Conservation (phyloP, 1,284 basidiomycete species). For the Gymnopus androsaceus region DNA sequence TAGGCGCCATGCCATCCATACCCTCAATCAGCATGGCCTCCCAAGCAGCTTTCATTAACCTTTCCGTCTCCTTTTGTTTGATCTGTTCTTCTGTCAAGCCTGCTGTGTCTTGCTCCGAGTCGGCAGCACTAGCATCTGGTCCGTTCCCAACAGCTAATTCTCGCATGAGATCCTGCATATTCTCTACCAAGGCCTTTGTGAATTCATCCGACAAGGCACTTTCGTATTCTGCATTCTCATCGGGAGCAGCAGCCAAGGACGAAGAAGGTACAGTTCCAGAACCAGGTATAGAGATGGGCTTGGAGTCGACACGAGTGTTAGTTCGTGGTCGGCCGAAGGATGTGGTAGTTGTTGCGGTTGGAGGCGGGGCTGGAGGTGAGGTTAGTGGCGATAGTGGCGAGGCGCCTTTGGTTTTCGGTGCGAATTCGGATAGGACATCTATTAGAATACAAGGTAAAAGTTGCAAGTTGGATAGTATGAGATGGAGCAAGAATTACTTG, state of each 20-base stretch:
- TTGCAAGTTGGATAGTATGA: constrained; percentile 12
- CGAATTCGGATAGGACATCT: constrained; percentile 63
- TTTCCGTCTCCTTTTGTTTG: constrained; percentile 42
- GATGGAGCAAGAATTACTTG: background rate
- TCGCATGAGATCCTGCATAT: constrained; percentile 85
- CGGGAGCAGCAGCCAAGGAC: background rate
- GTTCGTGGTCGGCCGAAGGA: constrained; percentile 31
- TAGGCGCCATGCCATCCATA: constrained; percentile 48
- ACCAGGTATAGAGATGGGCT: constrained; percentile 37
- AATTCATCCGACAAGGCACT: constrained; percentile 55
- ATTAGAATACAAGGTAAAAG: constrained; percentile 4
- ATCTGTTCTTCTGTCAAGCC: constrained; percentile 26
- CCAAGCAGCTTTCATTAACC: constrained; percentile 66
- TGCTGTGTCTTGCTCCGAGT: constrained; percentile 18
- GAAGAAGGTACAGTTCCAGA: constrained; percentile 21
- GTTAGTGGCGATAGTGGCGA: constrained; percentile 28
- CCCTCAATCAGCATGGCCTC: constrained; percentile 76
- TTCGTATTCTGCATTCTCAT: constrained; percentile 35
- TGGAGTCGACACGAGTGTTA: constrained; percentile 45
- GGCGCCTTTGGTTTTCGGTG: constrained; percentile 20
- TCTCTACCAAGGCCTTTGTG: constrained; percentile 72
- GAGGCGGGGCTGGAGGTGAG: constrained; percentile 28
- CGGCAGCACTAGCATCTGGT: constrained; percentile 30
- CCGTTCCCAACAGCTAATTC: constrained; percentile 45
- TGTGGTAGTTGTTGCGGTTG: constrained; percentile 25